A percentile compares a stretch with the other conserved stretches of the same genome.
Conservation (phyloP, 176 grass and related monocot species). For the Alloteropsis semialata region DNA sequence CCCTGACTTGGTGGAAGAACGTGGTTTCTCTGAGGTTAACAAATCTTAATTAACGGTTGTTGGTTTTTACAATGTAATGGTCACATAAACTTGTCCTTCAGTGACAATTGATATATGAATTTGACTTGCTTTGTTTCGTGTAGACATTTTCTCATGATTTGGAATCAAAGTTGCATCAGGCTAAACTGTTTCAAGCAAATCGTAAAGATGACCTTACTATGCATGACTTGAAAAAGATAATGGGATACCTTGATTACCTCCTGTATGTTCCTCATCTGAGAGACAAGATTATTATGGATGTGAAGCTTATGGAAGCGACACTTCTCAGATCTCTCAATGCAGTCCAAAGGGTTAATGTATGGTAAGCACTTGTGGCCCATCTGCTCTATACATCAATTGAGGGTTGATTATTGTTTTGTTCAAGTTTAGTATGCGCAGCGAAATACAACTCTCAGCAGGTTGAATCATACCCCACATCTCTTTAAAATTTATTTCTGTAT, state of each 20-base stretch:
- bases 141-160: neutral
- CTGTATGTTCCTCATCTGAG: neutral
- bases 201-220: neutral
- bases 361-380: neutral
- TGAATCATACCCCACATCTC: too few relatives aligned
- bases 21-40: neutral
- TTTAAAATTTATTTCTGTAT: too few relatives aligned
- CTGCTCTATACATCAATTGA: too few relatives aligned
- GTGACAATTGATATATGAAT: neutral
- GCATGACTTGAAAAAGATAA: neutral
- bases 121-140: too few relatives aligned
- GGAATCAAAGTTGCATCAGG: neutral
- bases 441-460: too few relatives aligned
- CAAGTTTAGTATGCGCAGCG: too few relatives aligned
- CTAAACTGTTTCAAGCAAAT: neutral
- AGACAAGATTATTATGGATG: neutral
- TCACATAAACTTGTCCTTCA: neutral
- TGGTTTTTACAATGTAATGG: too few relatives aligned
- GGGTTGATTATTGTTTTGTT: too few relatives aligned
- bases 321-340: neutral
- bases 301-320: neutral
- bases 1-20: neutral
- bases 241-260: neutral
- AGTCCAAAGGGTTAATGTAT: neutral
- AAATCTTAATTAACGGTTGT: neutral